phyloP scores from a whole-genome alignment of 768 basidiomycete genomes.

The Boletus rubescentipes region DNA sequence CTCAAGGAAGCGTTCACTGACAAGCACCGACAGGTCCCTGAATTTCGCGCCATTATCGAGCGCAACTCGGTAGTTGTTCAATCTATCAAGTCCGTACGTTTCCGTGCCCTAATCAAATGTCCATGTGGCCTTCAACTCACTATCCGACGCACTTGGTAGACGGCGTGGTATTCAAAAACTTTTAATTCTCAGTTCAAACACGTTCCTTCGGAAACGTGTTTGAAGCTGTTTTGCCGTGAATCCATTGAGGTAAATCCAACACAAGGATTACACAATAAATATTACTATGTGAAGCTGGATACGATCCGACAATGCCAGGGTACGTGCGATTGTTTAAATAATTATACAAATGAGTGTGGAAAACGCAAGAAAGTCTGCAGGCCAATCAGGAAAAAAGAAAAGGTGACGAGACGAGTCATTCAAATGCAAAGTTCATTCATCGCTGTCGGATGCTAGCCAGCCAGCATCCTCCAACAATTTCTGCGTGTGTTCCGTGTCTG shows the following conservation, averaged over 20 bases:
- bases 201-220: neutral
- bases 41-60: too few relatives aligned
- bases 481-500: constrained; percentile 48
- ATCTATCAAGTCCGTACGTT: neutral
- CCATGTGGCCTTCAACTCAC: neutral
- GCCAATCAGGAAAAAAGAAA: neutral
- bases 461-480: constrained; percentile 48
- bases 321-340: neutral
- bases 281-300: neutral
- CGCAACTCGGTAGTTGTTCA: too few relatives aligned
- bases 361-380: neutral
- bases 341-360: neutral
- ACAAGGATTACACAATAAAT: neutral
- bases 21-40: too few relatives aligned
- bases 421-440: neutral
- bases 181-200: too few relatives aligned
- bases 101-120: neutral
- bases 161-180: too few relatives aligned
- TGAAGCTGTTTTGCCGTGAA: neutral
- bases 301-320: neutral
- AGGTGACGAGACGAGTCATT: too few relatives aligned
- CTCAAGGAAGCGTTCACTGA: neutral
- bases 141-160: neutral
- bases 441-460: constrained; percentile 34
- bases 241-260: neutral